Base-by-base conservation (phyloP, 208 protist genomes). In the Leptomonas seymouri region DNA sequence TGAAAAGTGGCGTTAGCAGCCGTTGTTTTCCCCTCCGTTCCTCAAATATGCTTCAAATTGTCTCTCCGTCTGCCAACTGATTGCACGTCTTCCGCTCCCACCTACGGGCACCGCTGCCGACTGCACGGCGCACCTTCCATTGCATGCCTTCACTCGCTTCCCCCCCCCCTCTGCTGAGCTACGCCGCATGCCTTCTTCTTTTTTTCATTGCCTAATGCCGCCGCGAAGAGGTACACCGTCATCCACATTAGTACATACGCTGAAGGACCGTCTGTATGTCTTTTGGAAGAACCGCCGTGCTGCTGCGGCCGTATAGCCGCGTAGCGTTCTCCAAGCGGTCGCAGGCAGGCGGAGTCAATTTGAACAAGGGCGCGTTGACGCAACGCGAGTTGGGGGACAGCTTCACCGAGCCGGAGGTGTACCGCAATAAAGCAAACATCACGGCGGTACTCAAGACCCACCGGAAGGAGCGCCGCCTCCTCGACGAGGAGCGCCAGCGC, bases 351-450 rank as follows among this genome's bases (percentile, higher is more conserved):
- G 82, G 84, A 20, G 54, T 90, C 36, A 90, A 89, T 31, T 14
- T 81, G 0, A 93, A 95, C 56, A 76, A 80, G 5, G 87, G 87
- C 11, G 56, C 80, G 0, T 65, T 95, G 0, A 87, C 74, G 5
- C n/a, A 46, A 5, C 23, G 16, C 0, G 87, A 95, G 36, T 68
- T 59, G 27, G 90, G 90, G 14, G 90, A 95, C 70, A 77, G 76
- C 39, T 93, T 93, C 57, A 86, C 90, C 1, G 87, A 95, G 21
- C 85, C 82, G 11, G 55, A 64, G 12, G 86, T 93, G 56, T 95
- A 95, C 71, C 79, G 80, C 11, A 95, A 75, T 64, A 78, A 63
- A 28, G 85, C 64, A 18, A 93, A 77, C 55, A 64, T 90, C 20
- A 84, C 84, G 34, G 82, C 83, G n/a, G 71, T 84, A 27, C 71